Conservation (phyloP, 768 basidiomycete species). For the Cystobasidium ongulense region DNA sequence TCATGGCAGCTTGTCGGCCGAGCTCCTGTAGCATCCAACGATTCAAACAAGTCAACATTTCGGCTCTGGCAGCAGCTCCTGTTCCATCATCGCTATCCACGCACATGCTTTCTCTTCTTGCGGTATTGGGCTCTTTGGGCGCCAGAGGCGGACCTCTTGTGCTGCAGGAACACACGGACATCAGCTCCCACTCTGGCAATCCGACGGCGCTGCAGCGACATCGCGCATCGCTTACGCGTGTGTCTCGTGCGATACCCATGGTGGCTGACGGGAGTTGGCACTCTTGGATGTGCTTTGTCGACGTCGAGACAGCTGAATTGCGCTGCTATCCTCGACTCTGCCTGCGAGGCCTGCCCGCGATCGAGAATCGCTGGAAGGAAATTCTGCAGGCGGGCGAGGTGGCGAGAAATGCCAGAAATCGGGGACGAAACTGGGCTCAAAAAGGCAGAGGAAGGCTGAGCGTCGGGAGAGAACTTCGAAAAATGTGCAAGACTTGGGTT, state of each 20-base stretch:
- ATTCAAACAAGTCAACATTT: not conserved
- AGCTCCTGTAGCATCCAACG: conserved; percentile 55
- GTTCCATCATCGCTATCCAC: not conserved
- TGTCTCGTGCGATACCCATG: not conserved
- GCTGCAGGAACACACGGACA: not conserved
- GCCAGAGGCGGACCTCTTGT: conserved; percentile 43
- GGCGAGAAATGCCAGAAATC: not conserved
- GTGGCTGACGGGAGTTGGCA: not conserved
- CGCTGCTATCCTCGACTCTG: not conserved
- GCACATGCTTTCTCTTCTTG: conserved; percentile 95
- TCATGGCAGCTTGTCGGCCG: conserved; percentile 94
- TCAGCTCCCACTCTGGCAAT: not conserved
- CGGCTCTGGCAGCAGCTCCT: not conserved
- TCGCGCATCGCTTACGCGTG: no score
- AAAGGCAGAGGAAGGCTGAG: not conserved
- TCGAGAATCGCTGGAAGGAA: not conserved
- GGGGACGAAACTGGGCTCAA: not conserved
- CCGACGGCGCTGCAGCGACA: no score
- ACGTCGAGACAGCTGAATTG: not conserved
- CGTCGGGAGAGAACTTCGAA: no score
- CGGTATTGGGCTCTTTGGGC: conserved; percentile 90
- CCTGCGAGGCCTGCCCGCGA: not conserved
- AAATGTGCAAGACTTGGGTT: no score
- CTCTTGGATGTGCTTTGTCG: not conserved
- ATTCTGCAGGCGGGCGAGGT: not conserved